These are phyloP conservation scores for Pseudogymnoascus sp. DNA, from an alignment of 2,329 filamentous ascomycete species.

Conservation along the genomic window DNA sequence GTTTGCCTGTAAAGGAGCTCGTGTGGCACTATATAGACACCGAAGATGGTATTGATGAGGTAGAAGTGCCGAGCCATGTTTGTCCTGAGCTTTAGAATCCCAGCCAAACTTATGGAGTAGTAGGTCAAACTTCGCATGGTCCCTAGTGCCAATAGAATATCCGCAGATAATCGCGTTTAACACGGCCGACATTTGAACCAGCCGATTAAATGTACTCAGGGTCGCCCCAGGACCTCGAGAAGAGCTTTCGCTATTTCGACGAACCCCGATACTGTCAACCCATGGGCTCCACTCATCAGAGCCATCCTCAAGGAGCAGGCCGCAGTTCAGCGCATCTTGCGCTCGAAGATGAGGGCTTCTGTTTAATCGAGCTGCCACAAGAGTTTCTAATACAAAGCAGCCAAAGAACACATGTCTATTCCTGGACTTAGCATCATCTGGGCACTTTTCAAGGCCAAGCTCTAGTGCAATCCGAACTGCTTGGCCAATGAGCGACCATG, in stretches of 20 bases:
- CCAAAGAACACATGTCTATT: slow-evolving; percentile 42
- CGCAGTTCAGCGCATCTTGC: slow-evolving; percentile 35
- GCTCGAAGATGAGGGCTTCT: slow-evolving; percentile 41
- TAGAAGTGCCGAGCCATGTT: slow-evolving; percentile 15
- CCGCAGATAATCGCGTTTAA: slow-evolving; percentile 23
- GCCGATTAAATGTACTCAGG: slow-evolving; percentile 27
- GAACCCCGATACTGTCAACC: slow-evolving; percentile 42
- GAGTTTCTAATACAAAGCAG: slow-evolving; percentile 54
- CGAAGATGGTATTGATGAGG: slow-evolving; percentile 27
- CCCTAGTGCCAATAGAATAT: slow-evolving; percentile 12
- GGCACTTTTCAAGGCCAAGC: slow-evolving; percentile 31
- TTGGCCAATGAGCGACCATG: slow-evolving; percentile 22
- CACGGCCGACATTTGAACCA: slow-evolving; percentile 26
- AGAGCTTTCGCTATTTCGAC: slow-evolving; percentile 19
- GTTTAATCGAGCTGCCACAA: slow-evolving; percentile 45
- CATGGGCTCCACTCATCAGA: slow-evolving; percentile 70
- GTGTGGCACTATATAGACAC: slow-evolving; percentile 23
- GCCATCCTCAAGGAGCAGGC: slow-evolving; percentile 53
- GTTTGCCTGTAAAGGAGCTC: slow-evolving; percentile 10
- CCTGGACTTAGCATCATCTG: slow-evolving; percentile 18
- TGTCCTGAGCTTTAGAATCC: neutral
- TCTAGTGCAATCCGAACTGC: slow-evolving; percentile 27
- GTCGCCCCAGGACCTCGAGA: slow-evolving; percentile 27
- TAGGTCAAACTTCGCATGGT: neutral
- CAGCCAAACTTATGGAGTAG: neutral